phyloP scores from a whole-genome alignment of 192 early-diverging fungal genomes.

The Linnemannia zychae region DNA sequence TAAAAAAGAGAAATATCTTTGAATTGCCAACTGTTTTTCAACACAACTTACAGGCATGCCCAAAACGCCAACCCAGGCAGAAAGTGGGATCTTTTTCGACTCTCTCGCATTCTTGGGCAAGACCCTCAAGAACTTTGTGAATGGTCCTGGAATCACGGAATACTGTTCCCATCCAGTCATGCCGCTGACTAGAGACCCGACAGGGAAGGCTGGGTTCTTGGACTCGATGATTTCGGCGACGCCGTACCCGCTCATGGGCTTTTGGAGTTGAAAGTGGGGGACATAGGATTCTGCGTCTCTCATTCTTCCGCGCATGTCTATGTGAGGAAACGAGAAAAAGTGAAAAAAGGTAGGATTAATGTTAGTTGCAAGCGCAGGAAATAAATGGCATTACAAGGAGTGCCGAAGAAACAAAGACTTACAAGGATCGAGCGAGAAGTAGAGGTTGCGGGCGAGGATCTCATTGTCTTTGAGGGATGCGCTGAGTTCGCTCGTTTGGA shows the following conservation, averaged over 20 bases:
- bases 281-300: conserved; percentile 27
- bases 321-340: neutral
- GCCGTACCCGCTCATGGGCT: conserved; percentile 72
- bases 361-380: too few relatives aligned
- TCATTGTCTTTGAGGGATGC: conserved; percentile 60
- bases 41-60: conserved; percentile 56
- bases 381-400: neutral
- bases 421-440: conserved; percentile 85
- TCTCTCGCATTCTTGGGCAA: conserved; percentile 28
- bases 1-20: neutral
- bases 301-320: conserved; percentile 55
- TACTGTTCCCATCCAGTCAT: conserved; percentile 62
- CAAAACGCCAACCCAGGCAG: conserved; percentile 36
- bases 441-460: conserved; percentile 73
- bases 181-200: conserved; percentile 75
- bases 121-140: conserved; percentile 10
- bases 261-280: conserved; percentile 49
- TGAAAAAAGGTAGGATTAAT: neutral
- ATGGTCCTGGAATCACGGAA: conserved; percentile 16
- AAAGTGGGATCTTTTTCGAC: conserved; percentile 38
- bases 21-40: too few relatives aligned
- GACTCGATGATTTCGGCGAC: conserved; percentile 83
- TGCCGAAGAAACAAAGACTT: conserved; percentile 53
- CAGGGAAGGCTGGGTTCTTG: conserved; percentile 66
- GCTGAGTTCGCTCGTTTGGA: conserved; percentile 62